Evolutionary conservation across 2,329 filamentous ascomycete genomes (phyloP).

Genomic region (Aspergillus brunneoviolaceus): DNA sequence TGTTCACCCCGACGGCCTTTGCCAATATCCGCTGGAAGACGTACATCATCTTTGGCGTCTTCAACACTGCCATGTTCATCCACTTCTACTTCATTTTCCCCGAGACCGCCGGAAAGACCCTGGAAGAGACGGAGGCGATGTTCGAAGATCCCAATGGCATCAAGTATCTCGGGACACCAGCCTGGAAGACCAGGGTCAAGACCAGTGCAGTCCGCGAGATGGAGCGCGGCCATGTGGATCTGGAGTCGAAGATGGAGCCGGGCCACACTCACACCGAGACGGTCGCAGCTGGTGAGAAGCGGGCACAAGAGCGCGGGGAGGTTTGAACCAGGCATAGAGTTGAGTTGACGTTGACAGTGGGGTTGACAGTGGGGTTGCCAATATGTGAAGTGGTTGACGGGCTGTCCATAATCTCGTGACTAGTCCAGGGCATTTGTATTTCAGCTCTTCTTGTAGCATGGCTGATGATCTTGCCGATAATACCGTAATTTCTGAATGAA

Average conservation of each 20-base stretch:
- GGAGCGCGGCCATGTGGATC: not conserved
- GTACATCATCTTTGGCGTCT: conserved; percentile 71
- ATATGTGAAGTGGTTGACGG: too few species aligned
- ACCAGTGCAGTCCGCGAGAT: conserved; percentile 18
- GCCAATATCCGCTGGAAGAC: conserved; percentile 54
- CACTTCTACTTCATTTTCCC: conserved; percentile 66
- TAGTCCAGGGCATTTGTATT: too few species aligned
- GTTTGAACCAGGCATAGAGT: too few species aligned
- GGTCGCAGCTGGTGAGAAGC: too few species aligned
- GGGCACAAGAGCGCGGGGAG: too few species aligned
- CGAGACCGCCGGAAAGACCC: conserved; percentile 68
- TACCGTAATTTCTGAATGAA: too few species aligned
- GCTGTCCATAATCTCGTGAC: too few species aligned
- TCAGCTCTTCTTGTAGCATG: too few species aligned
- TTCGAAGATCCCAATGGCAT: conserved; percentile 50
- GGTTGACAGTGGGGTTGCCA: too few species aligned
- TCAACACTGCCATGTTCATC: conserved; percentile 64
- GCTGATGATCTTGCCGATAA: too few species aligned
- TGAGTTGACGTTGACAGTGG: too few species aligned
- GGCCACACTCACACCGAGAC: not conserved
- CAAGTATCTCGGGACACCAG: conserved; percentile 29
- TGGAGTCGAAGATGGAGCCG: not conserved
- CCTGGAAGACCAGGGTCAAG: conserved; percentile 42
- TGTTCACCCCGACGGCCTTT: conserved; percentile 54
- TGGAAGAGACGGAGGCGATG: conserved; percentile 74